A percentile compares a stretch with the other conserved stretches of the same genome.
phyloP scores from a whole-genome alignment of 371 early-diverging fungal species.

The Sporodiniella umbellata region DNA sequence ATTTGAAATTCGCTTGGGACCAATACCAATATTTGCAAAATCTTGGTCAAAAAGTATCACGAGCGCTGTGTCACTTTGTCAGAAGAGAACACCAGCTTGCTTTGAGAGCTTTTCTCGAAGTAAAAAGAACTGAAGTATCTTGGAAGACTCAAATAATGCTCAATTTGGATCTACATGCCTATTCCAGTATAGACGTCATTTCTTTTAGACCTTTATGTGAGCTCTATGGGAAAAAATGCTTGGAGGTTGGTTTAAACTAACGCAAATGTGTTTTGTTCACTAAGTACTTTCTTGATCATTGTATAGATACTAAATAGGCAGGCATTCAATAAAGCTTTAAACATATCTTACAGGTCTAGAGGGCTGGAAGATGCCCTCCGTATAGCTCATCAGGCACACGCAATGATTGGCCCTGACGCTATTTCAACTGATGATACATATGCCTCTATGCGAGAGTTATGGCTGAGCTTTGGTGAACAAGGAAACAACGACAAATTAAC shows the following conservation, averaged over 20 bases:
- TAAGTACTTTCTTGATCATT: no score
- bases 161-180: constrained; percentile 14
- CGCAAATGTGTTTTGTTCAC: no score
- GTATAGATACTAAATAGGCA: constrained; percentile 23
- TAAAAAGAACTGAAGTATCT: constrained; percentile 23
- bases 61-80: constrained; percentile 17
- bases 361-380: constrained; percentile 40
- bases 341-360: constrained; percentile 29
- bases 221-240: constrained; percentile 26
- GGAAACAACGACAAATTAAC: constrained; percentile 10
- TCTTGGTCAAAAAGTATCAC: constrained; percentile 12
- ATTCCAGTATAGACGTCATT: constrained; percentile 17
- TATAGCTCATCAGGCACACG: constrained; percentile 34
- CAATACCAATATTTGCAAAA: constrained; percentile 22
- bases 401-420: constrained; percentile 31
- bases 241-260: no score
- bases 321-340: constrained; percentile 28
- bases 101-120: constrained; percentile 18
- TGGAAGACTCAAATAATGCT: constrained; percentile 35
- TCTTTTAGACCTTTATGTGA: constrained; percentile 16
- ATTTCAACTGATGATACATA: constrained; percentile 19
- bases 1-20: constrained; percentile 13
- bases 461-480: constrained; percentile 38
- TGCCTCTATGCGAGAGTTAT: constrained; percentile 25
- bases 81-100: constrained; percentile 15